Conservation (phyloP, 805 yeast species). For the Sugiyamaella floridensis region DNA sequence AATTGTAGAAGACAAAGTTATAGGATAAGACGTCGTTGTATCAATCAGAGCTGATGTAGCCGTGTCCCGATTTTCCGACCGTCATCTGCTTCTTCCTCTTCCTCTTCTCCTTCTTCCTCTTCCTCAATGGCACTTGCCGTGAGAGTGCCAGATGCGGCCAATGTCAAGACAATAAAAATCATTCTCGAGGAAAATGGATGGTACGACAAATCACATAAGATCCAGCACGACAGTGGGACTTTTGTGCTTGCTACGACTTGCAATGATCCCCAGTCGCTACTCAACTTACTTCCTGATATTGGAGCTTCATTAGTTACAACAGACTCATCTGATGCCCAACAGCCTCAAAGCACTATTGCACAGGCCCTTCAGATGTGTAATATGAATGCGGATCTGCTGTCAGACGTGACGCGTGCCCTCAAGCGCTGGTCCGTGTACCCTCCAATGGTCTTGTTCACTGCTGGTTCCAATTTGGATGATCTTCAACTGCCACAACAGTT, state of each 20-base stretch:
- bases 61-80: no score
- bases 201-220: conserved; percentile 5
- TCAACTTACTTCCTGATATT: background rate
- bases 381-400: background rate
- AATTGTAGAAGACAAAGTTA: no score
- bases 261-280: background rate
- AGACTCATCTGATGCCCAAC: background rate
- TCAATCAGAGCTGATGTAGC: no score
- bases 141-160: conserved; percentile 2
- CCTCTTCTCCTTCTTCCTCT: background rate
- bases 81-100: no score
- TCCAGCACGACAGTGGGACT: background rate
- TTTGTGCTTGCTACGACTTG: background rate
- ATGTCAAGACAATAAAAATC: conserved; percentile 11
- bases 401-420: conserved; percentile 28
- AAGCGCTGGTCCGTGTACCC: conserved; percentile 56
- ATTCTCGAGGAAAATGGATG: conserved; percentile 7
- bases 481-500: conserved; percentile 11
- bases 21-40: no score
- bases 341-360: background rate
- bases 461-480: conserved; percentile 29
- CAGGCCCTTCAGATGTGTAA: background rate
- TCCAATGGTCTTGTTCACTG: conserved; percentile 56
- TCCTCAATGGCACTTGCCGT: conserved; percentile 1
- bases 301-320: background rate